These are phyloP conservation scores for Arthrobotrys sphaeroides DNA, from an alignment of 2,329 filamentous ascomycete genomes.

Conservation along the genomic window DNA sequence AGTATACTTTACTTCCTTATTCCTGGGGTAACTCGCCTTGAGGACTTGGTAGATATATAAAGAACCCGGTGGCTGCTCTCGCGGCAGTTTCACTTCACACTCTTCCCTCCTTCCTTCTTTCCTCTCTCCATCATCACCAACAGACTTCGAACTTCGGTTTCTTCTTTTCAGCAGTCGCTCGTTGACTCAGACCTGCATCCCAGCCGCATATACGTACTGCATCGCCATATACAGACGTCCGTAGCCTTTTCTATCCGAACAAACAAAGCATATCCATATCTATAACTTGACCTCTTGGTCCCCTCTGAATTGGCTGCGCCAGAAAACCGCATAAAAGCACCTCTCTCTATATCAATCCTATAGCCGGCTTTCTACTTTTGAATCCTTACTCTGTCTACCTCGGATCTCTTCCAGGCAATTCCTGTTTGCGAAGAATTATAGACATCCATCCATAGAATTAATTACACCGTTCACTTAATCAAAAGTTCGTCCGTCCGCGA, in stretches of 20 bases:
- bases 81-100: constrained; percentile 47
- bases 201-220: constrained; percentile 48
- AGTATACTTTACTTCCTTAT: neutral
- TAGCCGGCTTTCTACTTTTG: neutral
- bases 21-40: too few species aligned
- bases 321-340: constrained; percentile 12
- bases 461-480: neutral
- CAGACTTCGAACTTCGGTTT: constrained; percentile 15
- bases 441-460: neutral
- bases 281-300: neutral
- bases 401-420: neutral
- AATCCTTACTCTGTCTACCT: too few species aligned
- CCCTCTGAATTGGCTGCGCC: constrained; percentile 27
- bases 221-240: constrained; percentile 35
- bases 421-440: constrained; percentile 1
- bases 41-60: too few species aligned
- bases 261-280: constrained; percentile 9
- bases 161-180: constrained; percentile 50
- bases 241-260: constrained; percentile 54
- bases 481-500: constrained; percentile 11
- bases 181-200: constrained; percentile 54
- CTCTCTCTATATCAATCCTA: neutral
- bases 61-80: constrained; percentile 51
- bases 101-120: constrained; percentile 47
- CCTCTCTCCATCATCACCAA: constrained; percentile 16